Percentiles rank a stretch among this genome's conserved stretches.
Conservation (phyloP, 257 asterid genomes). For the Jasminum sambac region DNA sequence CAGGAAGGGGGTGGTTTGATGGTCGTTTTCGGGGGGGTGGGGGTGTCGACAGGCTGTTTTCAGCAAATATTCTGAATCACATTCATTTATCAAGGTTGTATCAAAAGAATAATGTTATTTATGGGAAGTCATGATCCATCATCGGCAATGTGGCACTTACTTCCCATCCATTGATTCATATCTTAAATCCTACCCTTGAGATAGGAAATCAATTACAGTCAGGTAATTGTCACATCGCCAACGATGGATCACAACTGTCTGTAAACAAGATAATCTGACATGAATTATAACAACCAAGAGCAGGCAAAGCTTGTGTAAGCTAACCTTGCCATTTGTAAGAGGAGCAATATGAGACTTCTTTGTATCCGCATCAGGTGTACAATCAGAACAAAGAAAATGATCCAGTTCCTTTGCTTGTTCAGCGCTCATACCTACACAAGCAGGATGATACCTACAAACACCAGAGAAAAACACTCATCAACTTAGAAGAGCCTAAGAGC, state of each 20-base stretch:
- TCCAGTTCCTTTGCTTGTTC: slow-evolving; percentile 51
- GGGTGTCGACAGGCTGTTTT: not conserved
- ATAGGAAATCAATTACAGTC: too few species aligned
- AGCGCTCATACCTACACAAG: slow-evolving; percentile 51
- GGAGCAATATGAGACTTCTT: slow-evolving; percentile 36
- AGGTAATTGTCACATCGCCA: too few species aligned
- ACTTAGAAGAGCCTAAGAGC: not conserved
- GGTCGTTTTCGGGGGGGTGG: not conserved
- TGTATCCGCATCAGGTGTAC: slow-evolving; percentile 33
- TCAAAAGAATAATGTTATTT: too few species aligned
- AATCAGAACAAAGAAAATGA: slow-evolving; percentile 54
- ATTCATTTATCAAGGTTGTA: not conserved
- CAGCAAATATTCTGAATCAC: not conserved
- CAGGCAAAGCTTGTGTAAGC: slow-evolving; percentile 1
- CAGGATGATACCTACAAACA: slow-evolving; percentile 70
- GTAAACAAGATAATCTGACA: slow-evolving; percentile 7
- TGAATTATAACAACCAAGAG: not conserved
- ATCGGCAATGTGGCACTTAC: too few species aligned
- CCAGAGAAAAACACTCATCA: not conserved
- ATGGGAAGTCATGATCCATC: too few species aligned
- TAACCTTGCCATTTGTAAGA: slow-evolving; percentile 38
- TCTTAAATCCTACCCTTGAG: too few species aligned
- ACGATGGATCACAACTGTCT: too few species aligned
- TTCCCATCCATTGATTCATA: too few species aligned
- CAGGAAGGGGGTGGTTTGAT: not conserved